Base-by-base conservation (phyloP, 2,329 filamentous ascomycete species). In the Alternaria sp. region DNA sequence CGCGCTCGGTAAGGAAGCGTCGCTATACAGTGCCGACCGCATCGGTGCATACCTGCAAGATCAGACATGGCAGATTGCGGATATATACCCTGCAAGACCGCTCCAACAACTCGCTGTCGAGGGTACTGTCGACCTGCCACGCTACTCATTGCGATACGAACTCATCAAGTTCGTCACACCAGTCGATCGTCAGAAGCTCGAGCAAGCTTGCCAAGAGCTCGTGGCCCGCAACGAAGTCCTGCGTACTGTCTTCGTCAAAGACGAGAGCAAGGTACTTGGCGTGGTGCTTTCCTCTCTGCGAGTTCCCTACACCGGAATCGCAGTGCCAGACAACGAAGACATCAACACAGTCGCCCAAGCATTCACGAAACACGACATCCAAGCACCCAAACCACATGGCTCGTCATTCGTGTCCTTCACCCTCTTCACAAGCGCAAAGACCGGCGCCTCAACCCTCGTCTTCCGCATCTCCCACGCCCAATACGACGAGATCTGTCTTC, bases 401-500 rank as follows among this genome's bases (percentile, higher is more conserved):
- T 87, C 88, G 3, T 77, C 77, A 0, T 79, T 79, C 30, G 71
- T 77, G 4, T 66, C 69, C 11, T 79, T 79, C 60, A 74, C 70
- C 3, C 81, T 86, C 15, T 90, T 90, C 64, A 83, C 87, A 59
- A 87, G 88, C 65, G 87, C 88, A 50, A 83, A 88, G 63, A 87
- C 87, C 62, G 80, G 78, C 21, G 72, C 82, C 11, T 76, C 80
- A 6, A 82, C 83, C 49, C 85, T 91, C 13, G 80, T 86, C 62
- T 84, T 90, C 74, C 86, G 89, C 59, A 85, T 91, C 59, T 91
- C 89, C 0, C 89, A 91, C 74, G 87, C 89, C 0, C 89, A 91
- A 68, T 91, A 91, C 72, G 89, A 91, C 67, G 89, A 89, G 66
- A 88, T 91, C 21, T 91, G 87, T 67, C 83, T 91, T 9, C 86